A percentile compares a stretch with the other conserved stretches of the same genome.
Evolutionary conservation across 2,329 filamentous ascomycete genomes (phyloP).

Genomic region (Conoideocrella luteorostrata): DNA sequence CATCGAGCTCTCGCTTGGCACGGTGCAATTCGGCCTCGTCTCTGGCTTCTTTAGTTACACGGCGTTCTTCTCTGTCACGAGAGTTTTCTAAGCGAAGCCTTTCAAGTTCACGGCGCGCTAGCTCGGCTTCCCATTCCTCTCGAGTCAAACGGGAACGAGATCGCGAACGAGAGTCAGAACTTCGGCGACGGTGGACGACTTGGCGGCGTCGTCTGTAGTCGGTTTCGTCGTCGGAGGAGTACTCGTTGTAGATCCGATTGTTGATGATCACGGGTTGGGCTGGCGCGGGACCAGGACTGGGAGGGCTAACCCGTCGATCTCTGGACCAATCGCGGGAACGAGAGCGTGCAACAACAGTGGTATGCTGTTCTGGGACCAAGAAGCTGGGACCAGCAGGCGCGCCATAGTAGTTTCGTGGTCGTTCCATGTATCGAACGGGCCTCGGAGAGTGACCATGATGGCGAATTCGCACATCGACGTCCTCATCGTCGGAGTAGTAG

Average conservation of each 20-base stretch:
- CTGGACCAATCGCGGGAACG: conserved; percentile 36
- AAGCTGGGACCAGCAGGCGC: conserved; percentile 32
- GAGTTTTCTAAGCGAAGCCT: conserved; percentile 36
- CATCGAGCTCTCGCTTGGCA: conserved; percentile 42
- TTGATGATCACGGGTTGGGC: conserved; percentile 49
- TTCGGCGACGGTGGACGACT: conserved; percentile 20
- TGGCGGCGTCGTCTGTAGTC: conserved; percentile 18
- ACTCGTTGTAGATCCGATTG: conserved; percentile 46
- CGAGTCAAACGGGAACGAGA: conserved; percentile 27
- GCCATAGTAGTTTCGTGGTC: conserved; percentile 34
- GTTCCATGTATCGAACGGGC: conserved; percentile 41
- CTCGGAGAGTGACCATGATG: conserved; percentile 34
- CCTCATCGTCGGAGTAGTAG: conserved; percentile 48
- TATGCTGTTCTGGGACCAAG: conserved; percentile 39
- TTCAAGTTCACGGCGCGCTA: conserved; percentile 36
- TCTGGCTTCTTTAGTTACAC: conserved; percentile 32
- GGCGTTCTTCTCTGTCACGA: conserved; percentile 30
- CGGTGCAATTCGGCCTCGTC: conserved; percentile 45
- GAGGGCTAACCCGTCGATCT: conserved; percentile 39
- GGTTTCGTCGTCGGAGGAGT: conserved; percentile 37
- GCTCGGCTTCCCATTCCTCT: conserved; percentile 36
- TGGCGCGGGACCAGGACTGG: conserved; percentile 17
- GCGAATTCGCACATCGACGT: conserved; percentile 45
- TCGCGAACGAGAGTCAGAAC: conserved; percentile 21
- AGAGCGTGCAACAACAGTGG: conserved; percentile 36